A percentile compares a stretch with the other conserved stretches of the same genome.
Conservation (phyloP, 2,329 filamentous ascomycete species). For the Dactylellina haptotyla region DNA sequence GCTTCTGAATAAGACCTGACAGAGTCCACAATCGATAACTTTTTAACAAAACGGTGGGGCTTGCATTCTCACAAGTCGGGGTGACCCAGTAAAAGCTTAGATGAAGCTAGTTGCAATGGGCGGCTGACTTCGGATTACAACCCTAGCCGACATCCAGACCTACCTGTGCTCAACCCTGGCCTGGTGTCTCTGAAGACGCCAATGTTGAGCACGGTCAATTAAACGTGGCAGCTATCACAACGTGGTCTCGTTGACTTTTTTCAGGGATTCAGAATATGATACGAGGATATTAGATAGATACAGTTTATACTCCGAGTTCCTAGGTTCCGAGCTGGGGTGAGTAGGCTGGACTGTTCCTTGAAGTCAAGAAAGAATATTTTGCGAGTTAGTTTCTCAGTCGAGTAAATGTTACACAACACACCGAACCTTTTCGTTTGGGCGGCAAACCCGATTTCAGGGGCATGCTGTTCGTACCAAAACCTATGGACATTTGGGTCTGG, state of each 20-base stretch:
- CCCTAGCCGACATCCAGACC: constrained; percentile 27
- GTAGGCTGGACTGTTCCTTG: not conserved
- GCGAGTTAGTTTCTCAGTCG: no score
- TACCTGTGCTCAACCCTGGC: constrained; percentile 1
- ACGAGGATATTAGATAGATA: constrained; percentile 25
- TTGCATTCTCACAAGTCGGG: constrained; percentile 8
- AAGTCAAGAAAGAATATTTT: no score
- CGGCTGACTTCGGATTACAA: constrained; percentile 4
- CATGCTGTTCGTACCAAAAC: no score
- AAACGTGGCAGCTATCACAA: constrained; percentile 29
- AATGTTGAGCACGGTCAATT: constrained; percentile 25
- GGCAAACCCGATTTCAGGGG: no score
- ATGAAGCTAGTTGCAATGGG: not conserved
- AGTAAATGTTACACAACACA: no score
- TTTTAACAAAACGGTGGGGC: constrained; percentile 1
- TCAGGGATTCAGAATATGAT: constrained; percentile 22
- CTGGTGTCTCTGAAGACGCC: not conserved
- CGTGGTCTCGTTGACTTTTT: constrained; percentile 30
- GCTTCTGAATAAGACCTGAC: no score
- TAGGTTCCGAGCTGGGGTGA: constrained; percentile 1
- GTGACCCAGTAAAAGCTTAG: constrained; percentile 20
- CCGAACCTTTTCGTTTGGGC: no score
- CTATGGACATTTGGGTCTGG: no score
- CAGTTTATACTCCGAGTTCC: constrained; percentile 24
- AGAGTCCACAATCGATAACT: constrained; percentile 8